A percentile compares a stretch with the other conserved stretches of the same genome.
Conservation (phyloP, 2,329 filamentous ascomycete genomes). For the Colletotrichum tropicicola region DNA sequence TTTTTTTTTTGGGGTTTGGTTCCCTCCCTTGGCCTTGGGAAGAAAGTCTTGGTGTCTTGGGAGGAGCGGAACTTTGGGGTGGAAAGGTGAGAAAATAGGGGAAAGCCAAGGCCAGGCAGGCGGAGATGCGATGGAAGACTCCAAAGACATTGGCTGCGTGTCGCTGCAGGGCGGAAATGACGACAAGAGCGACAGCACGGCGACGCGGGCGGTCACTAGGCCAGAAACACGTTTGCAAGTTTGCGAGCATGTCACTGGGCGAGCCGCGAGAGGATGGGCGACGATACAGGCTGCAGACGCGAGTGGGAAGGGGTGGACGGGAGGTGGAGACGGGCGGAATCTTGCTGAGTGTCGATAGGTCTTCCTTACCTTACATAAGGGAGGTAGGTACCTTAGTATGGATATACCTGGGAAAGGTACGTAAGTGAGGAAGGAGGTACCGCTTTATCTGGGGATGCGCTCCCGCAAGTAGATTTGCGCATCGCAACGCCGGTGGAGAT, state of each 20-base stretch:
- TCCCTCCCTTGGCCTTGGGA: constrained; percentile 27
- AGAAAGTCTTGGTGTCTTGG: background rate
- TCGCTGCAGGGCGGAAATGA: constrained; percentile 17
- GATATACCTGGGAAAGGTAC: background rate
- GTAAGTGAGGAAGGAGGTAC: background rate
- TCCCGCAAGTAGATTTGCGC: constrained; percentile 12
- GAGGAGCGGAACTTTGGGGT: constrained; percentile 27
- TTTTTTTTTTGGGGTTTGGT: background rate
- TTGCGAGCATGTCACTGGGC: background rate
- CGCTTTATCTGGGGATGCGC: background rate
- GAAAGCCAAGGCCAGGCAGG: constrained; percentile 8
- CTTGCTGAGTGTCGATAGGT: background rate
- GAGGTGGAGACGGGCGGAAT: too few species aligned
- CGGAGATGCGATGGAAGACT: too few species aligned
- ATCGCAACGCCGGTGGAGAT: constrained; percentile 10
- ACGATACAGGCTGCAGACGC: too few species aligned
- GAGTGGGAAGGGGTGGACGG: too few species aligned
- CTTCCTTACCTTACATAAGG: too few species aligned
- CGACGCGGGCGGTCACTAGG: too few species aligned
- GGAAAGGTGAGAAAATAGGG: constrained; percentile 8
- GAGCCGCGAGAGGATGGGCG: too few species aligned
- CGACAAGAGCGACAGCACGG: constrained; percentile 3
- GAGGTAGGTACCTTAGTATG: background rate
- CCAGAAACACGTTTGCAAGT: background rate
- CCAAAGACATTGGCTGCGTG: background rate